Conservation (phyloP, 352 stramenopile species). For the Stephanocyclus meneghinianus region DNA sequence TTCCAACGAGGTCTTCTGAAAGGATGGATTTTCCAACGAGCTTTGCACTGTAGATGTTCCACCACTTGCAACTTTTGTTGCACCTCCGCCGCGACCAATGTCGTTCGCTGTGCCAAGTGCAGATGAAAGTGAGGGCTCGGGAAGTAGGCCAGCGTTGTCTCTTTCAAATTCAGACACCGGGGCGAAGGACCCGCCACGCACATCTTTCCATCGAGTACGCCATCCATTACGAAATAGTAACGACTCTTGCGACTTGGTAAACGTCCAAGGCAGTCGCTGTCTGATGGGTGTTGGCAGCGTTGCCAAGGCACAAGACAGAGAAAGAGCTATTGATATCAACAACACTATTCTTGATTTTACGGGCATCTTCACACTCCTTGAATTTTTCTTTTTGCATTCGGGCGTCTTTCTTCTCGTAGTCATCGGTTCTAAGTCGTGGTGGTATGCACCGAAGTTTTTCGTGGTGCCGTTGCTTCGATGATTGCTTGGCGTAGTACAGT, state of each 20-base stretch:
- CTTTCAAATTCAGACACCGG: background rate
- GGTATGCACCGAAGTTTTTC: no score
- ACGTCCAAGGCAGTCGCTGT: conserved; percentile 17
- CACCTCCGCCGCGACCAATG: conserved; percentile 20
- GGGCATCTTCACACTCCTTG: conserved; percentile 23
- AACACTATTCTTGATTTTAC: conserved; percentile 26
- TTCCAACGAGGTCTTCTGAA: background rate
- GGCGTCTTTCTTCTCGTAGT: conserved; percentile 1
- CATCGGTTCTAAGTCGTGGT: no score
- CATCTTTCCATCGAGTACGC: conserved; percentile 18
- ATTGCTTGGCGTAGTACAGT: no score
- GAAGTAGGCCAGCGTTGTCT: conserved; percentile 2
- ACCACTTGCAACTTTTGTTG: background rate
- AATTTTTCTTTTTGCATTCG: background rate
- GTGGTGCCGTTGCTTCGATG: no score
- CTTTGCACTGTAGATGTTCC: background rate
- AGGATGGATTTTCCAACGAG: background rate
- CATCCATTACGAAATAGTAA: conserved; percentile 4
- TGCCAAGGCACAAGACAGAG: conserved; percentile 12
- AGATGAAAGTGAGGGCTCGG: background rate
- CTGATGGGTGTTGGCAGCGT: conserved; percentile 14
- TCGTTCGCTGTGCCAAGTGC: background rate
- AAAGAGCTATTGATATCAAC: conserved; percentile 26
- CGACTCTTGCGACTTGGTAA: background rate
- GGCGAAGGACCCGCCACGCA: conserved; percentile 14